A percentile compares a stretch with the other conserved stretches of the same genome.
Conservation (phyloP, 768 basidiomycete species). For the Rhodotorula babjevae region DNA sequence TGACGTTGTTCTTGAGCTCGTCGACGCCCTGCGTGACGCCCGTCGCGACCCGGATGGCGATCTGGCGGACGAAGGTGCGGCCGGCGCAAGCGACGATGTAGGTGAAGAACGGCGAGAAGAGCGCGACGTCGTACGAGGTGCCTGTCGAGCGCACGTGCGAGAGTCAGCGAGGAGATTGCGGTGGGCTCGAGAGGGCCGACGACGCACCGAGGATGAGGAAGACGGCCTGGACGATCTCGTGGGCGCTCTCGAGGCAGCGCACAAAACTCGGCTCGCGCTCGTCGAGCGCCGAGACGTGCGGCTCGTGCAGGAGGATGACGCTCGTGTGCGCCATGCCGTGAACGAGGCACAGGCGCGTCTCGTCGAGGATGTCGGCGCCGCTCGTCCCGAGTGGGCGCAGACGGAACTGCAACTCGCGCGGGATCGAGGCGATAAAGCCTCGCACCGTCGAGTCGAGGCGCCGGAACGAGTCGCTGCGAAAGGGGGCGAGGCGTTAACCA, state of each 20-base stretch:
- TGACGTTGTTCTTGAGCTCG: constrained; percentile 13
- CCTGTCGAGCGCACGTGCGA: not conserved
- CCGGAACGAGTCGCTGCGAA: constrained; percentile 38
- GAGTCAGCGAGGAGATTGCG: not conserved
- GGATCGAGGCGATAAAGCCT: constrained; percentile 37
- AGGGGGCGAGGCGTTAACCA: too few relatives aligned
- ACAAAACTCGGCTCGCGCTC: constrained; percentile 19
- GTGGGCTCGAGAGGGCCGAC: not conserved
- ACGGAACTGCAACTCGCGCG: constrained; percentile 35
- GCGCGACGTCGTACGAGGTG: constrained; percentile 27
- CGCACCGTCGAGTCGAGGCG: constrained; percentile 34
- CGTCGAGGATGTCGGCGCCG: not conserved
- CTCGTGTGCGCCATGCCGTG: constrained; percentile 30
- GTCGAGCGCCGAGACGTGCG: constrained; percentile 21
- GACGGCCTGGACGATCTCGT: constrained; percentile 26
- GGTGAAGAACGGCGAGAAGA: constrained; percentile 29
- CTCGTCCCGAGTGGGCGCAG: not conserved
- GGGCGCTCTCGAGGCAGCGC: constrained; percentile 22
- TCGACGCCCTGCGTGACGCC: not conserved
- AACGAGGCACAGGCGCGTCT: constrained; percentile 24
- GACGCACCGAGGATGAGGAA: constrained; percentile 18
- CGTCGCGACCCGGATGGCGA: constrained; percentile 26
- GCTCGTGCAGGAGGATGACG: constrained; percentile 40
- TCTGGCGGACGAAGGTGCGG: constrained; percentile 36
- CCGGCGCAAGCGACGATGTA: constrained; percentile 31